Base-by-base conservation (phyloP, 176 grass and related monocot genomes). In the Canna indica region DNA sequence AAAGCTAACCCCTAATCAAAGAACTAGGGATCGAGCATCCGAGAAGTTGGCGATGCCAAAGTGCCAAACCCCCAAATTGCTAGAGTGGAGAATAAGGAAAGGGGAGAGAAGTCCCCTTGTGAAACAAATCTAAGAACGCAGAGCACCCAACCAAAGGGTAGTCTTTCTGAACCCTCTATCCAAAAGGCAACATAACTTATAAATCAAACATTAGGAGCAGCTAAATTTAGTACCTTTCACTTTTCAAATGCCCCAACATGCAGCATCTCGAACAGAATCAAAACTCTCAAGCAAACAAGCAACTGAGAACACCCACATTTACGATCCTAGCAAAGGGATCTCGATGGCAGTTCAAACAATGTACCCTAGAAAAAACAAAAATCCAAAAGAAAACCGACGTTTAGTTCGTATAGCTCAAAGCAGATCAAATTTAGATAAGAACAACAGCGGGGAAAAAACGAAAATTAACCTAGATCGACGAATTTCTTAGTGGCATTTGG, bases 391-490 rank as follows among this genome's bases (percentile, higher is more conserved):
- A 65, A 64, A 36, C 31, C 62, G 34, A 65, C 62, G 3, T 65
- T 36, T 65, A 65, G 31, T 64, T 65, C 33, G 62, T 65, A 15
- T 29, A 65, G 17, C 62, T 65, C 62, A 36, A 65, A 65, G 32
- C 62, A 65, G 6, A n/a, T 13, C 12, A 36, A 38, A 65, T 32
- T 15, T 20, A 38, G 62, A 65, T 8, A n/a, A 65, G 7, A 18
- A 22, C 62, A 65, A 38, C 36, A 12, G 11, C 58, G 29, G 3
- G 31, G 16, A 28, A 32, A 30, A 5, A 39, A 39, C 20, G 35
- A 24, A 67, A 67, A 34, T 7, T 24, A 47, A 39, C 26, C 18
- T 45, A 44, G 38, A 44, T 26, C 42, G 67, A 32, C 1, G 41
- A 18, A 69, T 69, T 41, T 46, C 6, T 42, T 22, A 69, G 5